Evolutionary conservation across 371 early-diverging fungal genomes (phyloP), one percentile per base, ranked within the genome.

Genomic region (Entomophthora muscae): DNA sequence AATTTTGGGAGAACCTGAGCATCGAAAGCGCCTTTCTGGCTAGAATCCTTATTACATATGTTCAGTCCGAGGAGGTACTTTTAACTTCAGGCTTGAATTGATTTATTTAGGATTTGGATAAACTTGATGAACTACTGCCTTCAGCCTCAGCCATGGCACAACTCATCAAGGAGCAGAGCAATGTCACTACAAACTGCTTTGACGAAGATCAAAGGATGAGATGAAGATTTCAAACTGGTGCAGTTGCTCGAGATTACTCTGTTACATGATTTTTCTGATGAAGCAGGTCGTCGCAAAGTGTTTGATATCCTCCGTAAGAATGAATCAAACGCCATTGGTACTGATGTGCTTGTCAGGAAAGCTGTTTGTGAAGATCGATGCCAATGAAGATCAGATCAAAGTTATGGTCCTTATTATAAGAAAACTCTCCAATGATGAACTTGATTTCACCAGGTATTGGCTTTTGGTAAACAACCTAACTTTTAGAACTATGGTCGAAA

Each of bases 231-330:
- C 67, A 82, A 90, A 51, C 75, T 88, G 13, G 75, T 75, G 29
- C 90, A 90, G 69, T 70, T 89, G 52, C 72, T 91, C 59, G 78
- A 85, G 61, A 83, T 88, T 51, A 84, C 86, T 32, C 77, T 77
- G 59, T 71, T 78, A n/a, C 73, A 85, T 2, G 90, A 93, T 60
- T 91, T 89, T 66, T 82, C 84, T 30, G 93, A 93, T 68, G 93
- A 93, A 77, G 79, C 85, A 52, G 91, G 91, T 2, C 75, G 93
- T 53, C 77, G 89, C 31, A 78, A 83, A 65, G 83, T 93, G 80
- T 82, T 85, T 71, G 78, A 78, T 42, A 67, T 86, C 28, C 71
- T 91, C 56, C 81, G 91, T 79, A 78, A 69, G 77, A 67, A 26
- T 27, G 17, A 31, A 32, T 55, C 21, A n/a, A n/a, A n/a, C n/a